Conservation (phyloP, 306 rosid species). For the Alnus rubra region DNA sequence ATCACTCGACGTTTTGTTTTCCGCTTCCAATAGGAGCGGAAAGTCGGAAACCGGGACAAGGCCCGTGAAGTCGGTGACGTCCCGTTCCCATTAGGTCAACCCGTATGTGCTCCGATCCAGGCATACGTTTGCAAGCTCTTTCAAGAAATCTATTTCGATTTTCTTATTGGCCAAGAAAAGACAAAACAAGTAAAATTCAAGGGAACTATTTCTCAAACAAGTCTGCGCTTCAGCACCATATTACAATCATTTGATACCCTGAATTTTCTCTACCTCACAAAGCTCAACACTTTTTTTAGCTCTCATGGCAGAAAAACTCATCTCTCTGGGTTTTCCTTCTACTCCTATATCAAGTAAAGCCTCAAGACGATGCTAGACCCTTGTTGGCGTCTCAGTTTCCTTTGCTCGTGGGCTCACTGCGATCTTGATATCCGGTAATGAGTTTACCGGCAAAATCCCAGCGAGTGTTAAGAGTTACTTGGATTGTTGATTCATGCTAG, state of each 20-base stretch:
- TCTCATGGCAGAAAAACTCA: conserved; percentile 30
- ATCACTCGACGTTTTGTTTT: too few relatives aligned
- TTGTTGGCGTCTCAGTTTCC: neutral
- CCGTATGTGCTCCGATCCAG: too few relatives aligned
- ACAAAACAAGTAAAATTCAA: too few relatives aligned
- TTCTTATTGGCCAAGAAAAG: too few relatives aligned
- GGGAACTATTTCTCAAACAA: neutral
- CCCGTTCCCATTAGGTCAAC: too few relatives aligned
- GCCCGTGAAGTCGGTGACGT: too few relatives aligned
- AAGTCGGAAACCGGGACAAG: too few relatives aligned
- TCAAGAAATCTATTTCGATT: neutral
- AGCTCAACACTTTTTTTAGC: neutral
- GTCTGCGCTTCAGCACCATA: neutral
- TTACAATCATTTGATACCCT: neutral
- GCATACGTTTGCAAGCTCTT: too few relatives aligned
- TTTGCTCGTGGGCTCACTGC: too few relatives aligned
- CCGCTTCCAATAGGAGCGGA: too few relatives aligned
- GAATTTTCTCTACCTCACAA: neutral
- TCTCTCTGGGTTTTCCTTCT: conserved; percentile 19
- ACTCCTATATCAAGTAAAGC: conserved; percentile 9
- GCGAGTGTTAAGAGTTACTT: neutral
- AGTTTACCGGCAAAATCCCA: too few relatives aligned
- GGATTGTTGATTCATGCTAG: neutral
- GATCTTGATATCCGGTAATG: too few relatives aligned
- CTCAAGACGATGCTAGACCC: conserved; percentile 20